These are phyloP conservation scores for Collariella sp. DNA, from an alignment of 495 filamentous ascomycete species.

Conservation along the genomic window DNA sequence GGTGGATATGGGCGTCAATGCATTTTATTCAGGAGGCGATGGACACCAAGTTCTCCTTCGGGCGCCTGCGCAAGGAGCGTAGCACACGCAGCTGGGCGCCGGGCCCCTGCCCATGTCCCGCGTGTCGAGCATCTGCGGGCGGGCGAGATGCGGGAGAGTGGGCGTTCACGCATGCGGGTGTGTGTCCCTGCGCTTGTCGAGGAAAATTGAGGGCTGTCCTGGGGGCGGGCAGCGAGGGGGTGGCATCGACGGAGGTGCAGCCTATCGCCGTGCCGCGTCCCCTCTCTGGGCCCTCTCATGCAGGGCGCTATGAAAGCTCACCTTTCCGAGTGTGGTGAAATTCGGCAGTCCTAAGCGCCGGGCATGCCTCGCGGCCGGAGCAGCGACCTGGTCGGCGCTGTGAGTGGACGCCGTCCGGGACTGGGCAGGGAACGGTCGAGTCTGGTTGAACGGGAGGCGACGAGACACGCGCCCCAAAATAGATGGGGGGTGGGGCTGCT, in stretches of 20 bases:
- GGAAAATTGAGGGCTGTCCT: not conserved
- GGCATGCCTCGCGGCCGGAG: slow-evolving; percentile 6
- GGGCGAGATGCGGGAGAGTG: not conserved
- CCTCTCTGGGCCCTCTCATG: too few species aligned
- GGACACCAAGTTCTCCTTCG: not conserved
- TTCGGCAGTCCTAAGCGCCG: slow-evolving; percentile 22
- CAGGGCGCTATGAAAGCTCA: slow-evolving; percentile 18
- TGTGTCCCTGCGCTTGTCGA: not conserved
- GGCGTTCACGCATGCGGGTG: not conserved
- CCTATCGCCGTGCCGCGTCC: slow-evolving; percentile 5
- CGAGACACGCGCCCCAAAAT: slow-evolving; percentile 23
- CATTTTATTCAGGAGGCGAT: slow-evolving; percentile 10
- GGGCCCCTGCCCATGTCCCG: slow-evolving; percentile 2
- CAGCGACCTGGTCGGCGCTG: slow-evolving; percentile 1
- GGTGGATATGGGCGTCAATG: slow-evolving; percentile 1
- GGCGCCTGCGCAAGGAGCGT: not conserved
- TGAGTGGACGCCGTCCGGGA: slow-evolving; percentile 15
- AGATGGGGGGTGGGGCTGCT: slow-evolving; percentile 12
- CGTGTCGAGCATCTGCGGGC: not conserved
- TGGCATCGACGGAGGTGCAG: too few species aligned
- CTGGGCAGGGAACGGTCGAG: slow-evolving; percentile 6
- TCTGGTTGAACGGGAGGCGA: slow-evolving; percentile 6
- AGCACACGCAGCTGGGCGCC: not conserved
- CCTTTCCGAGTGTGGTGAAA: slow-evolving; percentile 19
- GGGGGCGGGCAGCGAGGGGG: not conserved